Conservation (phyloP, 2,329 filamentous ascomycete species). For the Curvularia verruculosa region DNA sequence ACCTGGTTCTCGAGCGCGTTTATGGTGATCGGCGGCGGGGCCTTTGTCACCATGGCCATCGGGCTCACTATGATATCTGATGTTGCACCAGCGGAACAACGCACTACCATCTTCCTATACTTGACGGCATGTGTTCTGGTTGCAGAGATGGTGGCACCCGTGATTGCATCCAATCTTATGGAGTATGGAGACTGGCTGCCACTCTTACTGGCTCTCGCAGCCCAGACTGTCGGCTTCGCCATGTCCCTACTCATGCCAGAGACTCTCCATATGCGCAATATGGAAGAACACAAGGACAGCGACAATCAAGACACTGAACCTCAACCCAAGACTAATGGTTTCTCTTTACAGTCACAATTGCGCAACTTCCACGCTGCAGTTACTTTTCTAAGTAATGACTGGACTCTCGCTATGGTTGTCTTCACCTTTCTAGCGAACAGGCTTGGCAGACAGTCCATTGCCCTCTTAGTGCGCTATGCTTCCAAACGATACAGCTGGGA, state of each 20-base stretch:
- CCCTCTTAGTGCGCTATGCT: slow-evolving; percentile 59
- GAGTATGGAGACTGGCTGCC: slow-evolving; percentile 43
- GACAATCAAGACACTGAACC: slow-evolving; percentile 26
- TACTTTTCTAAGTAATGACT: slow-evolving; percentile 49
- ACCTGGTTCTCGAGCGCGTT: slow-evolving; percentile 57
- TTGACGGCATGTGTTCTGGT: slow-evolving; percentile 41
- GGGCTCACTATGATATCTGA: slow-evolving; percentile 60
- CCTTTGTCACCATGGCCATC: slow-evolving; percentile 55
- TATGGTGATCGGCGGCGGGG: slow-evolving; percentile 56
- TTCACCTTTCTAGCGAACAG: slow-evolving; percentile 57
- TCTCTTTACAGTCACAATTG: slow-evolving; percentile 38
- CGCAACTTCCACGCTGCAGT: slow-evolving; percentile 48
- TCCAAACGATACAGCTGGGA: slow-evolving; percentile 59
- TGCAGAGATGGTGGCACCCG: slow-evolving; percentile 43
- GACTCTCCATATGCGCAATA: slow-evolving; percentile 44
- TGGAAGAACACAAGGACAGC: slow-evolving; percentile 33
- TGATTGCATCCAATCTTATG: slow-evolving; percentile 44
- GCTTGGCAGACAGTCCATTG: slow-evolving; percentile 55
- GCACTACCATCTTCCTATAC: slow-evolving; percentile 41
- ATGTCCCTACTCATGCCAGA: slow-evolving; percentile 43
- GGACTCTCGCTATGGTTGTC: slow-evolving; percentile 51
- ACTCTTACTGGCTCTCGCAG: slow-evolving; percentile 37
- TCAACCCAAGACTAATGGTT: slow-evolving; percentile 19
- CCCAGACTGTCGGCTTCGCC: slow-evolving; percentile 35
- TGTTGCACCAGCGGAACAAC: slow-evolving; percentile 55